Evolutionary conservation across 2,329 filamentous ascomycete species (phyloP).

Genomic region (Sclerotinia subarctica): DNA sequence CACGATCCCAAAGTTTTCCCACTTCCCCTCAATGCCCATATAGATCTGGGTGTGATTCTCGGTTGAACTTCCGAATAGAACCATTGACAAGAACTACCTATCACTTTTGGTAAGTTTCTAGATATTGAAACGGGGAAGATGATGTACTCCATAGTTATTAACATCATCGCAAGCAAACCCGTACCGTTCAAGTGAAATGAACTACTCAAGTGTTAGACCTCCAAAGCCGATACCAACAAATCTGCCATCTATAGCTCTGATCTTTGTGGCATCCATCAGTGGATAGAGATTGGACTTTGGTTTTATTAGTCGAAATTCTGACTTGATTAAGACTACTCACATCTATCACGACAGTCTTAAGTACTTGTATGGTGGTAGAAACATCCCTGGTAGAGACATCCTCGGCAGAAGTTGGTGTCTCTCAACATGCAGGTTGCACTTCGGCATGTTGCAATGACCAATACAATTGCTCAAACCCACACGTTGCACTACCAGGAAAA

Average conservation of each 20-base stretch:
- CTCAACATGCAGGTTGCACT: conserved; percentile 26
- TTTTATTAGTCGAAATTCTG: conserved; percentile 34
- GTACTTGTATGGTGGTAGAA: conserved; percentile 23
- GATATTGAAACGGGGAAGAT: neutral
- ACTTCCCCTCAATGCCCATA: conserved; percentile 54
- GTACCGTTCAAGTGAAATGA: conserved; percentile 26
- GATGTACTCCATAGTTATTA: conserved; percentile 23
- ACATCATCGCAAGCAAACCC: conserved; percentile 29
- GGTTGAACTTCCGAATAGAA: conserved; percentile 43
- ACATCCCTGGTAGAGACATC: conserved; percentile 28
- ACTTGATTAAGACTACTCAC: conserved; percentile 38
- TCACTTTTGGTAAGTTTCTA: conserved; percentile 26
- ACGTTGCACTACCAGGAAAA: conserved; percentile 25
- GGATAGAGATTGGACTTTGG: conserved; percentile 32
- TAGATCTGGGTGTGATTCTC: conserved; percentile 45
- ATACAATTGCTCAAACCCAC: conserved; percentile 33
- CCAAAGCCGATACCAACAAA: conserved; percentile 31
- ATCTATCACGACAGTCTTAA: conserved; percentile 48
- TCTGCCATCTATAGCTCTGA: conserved; percentile 43
- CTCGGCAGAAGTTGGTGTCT: conserved; percentile 25
- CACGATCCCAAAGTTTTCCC: conserved; percentile 40
- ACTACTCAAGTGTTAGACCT: conserved; percentile 28
- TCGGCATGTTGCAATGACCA: conserved; percentile 34
- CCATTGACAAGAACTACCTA: conserved; percentile 46
- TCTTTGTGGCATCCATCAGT: conserved; percentile 29